A percentile compares a stretch with the other conserved stretches of the same genome.
These are phyloP conservation scores for Juncus inflexus DNA, from an alignment of 176 grass and related monocot genomes.

Conservation along the genomic window DNA sequence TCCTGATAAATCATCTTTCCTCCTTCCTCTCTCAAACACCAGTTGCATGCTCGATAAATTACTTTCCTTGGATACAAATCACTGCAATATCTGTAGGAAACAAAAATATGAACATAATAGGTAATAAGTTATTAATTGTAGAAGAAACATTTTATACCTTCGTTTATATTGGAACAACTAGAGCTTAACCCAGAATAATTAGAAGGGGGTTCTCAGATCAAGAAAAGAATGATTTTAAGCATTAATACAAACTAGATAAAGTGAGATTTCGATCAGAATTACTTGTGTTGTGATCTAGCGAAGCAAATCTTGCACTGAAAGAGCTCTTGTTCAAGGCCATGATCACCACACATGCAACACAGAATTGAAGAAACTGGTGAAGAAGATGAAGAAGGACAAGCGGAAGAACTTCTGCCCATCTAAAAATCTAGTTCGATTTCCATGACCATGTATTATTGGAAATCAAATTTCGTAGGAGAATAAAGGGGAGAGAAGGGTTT, in stretches of 20 bases:
- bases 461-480: slow-evolving; percentile 15
- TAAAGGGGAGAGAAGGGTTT: slow-evolving; percentile 10
- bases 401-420: slow-evolving; percentile 20
- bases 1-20: neutral
- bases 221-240: neutral
- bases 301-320: slow-evolving; percentile 71
- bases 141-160: neutral
- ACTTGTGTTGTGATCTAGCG: slow-evolving; percentile 79
- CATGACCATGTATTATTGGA: neutral
- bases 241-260: neutral
- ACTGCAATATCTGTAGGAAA: slow-evolving; percentile 58
- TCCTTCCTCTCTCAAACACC: slow-evolving; percentile 61
- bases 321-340: slow-evolving; percentile 56
- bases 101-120: neutral
- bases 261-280: neutral
- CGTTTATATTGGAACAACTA: no score
- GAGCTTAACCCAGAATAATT: no score
- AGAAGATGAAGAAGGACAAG: slow-evolving; percentile 16
- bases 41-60: slow-evolving; percentile 70
- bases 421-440: slow-evolving; percentile 8
- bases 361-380: slow-evolving; percentile 17
- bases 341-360: slow-evolving; percentile 99
- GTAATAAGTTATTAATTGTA: neutral
- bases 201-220: no score
- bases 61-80: slow-evolving; percentile 66